Conservation (phyloP, 2,329 filamentous ascomycete genomes). For the Ophiostoma sp. region DNA sequence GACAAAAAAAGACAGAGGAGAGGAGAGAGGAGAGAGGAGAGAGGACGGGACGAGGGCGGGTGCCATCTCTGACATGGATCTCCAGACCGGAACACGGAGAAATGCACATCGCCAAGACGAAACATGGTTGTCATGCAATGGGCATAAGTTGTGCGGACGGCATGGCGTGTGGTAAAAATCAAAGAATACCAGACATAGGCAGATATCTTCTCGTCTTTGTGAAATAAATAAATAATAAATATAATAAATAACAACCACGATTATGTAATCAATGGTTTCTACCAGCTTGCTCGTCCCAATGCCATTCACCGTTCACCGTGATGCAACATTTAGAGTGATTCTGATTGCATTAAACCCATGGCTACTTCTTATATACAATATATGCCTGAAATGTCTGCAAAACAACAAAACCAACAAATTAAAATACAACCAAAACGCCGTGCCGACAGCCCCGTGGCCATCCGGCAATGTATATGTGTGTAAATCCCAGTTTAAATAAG, state of each 20-base stretch:
- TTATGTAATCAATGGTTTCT: not conserved
- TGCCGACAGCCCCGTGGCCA: constrained; percentile 2
- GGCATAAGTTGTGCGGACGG: not conserved
- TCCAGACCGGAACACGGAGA: constrained; percentile 24
- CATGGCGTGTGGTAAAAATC: not conserved
- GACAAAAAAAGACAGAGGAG: not conserved
- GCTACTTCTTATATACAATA: not conserved
- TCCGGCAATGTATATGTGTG: not conserved
- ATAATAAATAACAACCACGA: too few relatives aligned
- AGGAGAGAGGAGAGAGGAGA: not conserved
- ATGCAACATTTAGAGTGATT: not conserved
- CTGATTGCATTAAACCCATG: not conserved
- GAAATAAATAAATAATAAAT: too few relatives aligned
- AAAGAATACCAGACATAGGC: not conserved
- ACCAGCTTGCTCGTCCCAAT: not conserved
- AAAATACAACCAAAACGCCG: not conserved
- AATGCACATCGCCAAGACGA: constrained; percentile 24
- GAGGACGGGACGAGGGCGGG: too few relatives aligned
- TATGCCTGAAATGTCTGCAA: not conserved
- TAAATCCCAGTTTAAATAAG: not conserved
- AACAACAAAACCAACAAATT: not conserved
- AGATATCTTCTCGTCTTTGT: not conserved
- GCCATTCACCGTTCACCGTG: not conserved
- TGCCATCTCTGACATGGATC: constrained; percentile 24
- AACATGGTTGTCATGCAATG: constrained; percentile 14